phyloP scores from a whole-genome alignment of 2,329 filamentous ascomycete species.

The Pezicula radicicola region DNA sequence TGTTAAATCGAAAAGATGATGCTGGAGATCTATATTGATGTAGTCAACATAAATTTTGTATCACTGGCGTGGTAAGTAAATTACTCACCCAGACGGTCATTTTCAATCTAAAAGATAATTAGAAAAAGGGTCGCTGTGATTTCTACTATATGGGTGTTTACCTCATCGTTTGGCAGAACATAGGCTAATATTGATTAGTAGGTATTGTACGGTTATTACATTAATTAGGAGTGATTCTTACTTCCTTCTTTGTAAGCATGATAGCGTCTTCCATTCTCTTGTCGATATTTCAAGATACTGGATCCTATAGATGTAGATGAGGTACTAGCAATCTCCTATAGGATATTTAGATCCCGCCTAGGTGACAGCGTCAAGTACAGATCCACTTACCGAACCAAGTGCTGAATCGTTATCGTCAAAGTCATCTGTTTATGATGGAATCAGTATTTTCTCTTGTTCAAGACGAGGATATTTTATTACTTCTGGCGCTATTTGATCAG shows the following conservation, averaged over 20 bases:
- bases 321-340: background rate
- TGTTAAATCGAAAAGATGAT: conserved; percentile 2
- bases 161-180: background rate
- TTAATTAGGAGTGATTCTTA: background rate
- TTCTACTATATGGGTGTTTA: background rate
- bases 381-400: background rate
- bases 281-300: conserved; percentile 1
- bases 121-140: background rate
- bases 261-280: conserved; percentile 9
- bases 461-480: background rate
- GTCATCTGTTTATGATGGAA: background rate
- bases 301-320: conserved; percentile 7
- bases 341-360: background rate
- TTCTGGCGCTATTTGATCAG: background rate
- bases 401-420: conserved; percentile 1
- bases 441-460: background rate
- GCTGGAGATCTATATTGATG: conserved; percentile 2
- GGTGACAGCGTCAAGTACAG: background rate
- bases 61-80: background rate
- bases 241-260: conserved; percentile 8
- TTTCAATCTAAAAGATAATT: background rate
- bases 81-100: conserved; percentile 2
- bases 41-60: too few species aligned
- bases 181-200: background rate
- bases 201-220: too few species aligned